These are phyloP conservation scores for Sarocladiaceae sp. DNA, from an alignment of 2,329 filamentous ascomycete species.

Conservation along the genomic window DNA sequence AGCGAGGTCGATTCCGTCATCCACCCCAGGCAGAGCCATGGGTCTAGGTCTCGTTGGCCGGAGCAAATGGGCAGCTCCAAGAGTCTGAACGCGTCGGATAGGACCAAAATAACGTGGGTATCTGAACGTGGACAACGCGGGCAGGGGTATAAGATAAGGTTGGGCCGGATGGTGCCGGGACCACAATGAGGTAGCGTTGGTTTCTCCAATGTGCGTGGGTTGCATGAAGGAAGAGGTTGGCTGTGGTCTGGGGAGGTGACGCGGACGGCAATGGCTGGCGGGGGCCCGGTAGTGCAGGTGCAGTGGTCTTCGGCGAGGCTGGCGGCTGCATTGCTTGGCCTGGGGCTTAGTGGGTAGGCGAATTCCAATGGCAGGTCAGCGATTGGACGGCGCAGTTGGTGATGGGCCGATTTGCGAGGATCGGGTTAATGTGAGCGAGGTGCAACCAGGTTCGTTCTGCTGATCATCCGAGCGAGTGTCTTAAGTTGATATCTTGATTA, in stretches of 20 bases:
- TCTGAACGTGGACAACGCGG: neutral
- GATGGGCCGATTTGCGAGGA: slow-evolving; percentile 4
- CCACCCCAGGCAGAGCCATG: no score
- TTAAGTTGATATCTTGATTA: no score
- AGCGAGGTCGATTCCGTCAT: no score
- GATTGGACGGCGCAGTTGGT: neutral
- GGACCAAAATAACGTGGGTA: neutral
- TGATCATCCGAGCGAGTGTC: no score
- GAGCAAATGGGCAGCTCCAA: neutral
- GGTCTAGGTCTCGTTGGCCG: no score
- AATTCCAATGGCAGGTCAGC: neutral
- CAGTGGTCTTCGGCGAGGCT: slow-evolving; percentile 4
- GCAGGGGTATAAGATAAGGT: slow-evolving; percentile 6
- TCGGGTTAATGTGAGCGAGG: slow-evolving; percentile 6
- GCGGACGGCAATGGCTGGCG: neutral
- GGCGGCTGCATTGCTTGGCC: slow-evolving; percentile 8
- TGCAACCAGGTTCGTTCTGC: slow-evolving; percentile 2
- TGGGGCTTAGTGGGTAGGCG: no score
- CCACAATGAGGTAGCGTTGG: no score
- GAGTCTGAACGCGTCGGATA: neutral
- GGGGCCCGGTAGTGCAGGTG: neutral
- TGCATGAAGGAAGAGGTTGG: neutral
- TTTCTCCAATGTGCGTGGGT: no score
- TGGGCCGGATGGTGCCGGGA: neutral
- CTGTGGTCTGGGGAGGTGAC: neutral